Base-by-base conservation (phyloP, 441 rosid genomes). In the Corymbia citriodora region DNA sequence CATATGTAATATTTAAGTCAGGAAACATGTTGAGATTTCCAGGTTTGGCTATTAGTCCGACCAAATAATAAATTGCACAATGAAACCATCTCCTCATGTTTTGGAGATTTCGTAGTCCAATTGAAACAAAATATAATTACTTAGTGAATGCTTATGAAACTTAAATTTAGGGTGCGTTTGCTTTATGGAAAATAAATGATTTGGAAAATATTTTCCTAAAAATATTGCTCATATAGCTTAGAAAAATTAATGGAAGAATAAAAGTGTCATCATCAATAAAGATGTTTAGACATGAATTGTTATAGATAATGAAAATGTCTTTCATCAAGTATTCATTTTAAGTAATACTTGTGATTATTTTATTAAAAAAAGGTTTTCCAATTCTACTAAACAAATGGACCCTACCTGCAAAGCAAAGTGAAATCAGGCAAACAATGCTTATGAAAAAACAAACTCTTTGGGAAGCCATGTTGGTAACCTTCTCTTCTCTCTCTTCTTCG, bases 361-460 rank as follows among this genome's bases (percentile, higher is more conserved):
- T 40, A 40, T 18, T 1, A 2, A 53, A 2, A 18, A 17, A 55
- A 55, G 0, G 0, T 55, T 55, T 18, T 19, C 9, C 10, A 55
- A 55, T 55, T 55, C 0, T 55, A 0, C 59, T 29, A 63, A 63
- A 29, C 2, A 63, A 63, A 63, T 27, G 29, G 16, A 63, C 2
- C 31, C 31, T 29, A 63, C 14, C 15, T 6, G 33, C 14, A 63
- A 63, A 63, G 70, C 70, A 63, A 63, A 63, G 70, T 27, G 31
- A 63, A 63, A 63, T 63, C 70, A 63, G 17, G 70, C 31, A 63
- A 29, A 63, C 8, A 63, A 63, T 29, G 0, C 70, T n/a, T 29
- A 29, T 6, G 33, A 63, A 63, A 0, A 29, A 63, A 63, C 17
- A 63, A 63, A 63, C 33, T 13, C 70, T 63, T 29, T 13, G 70